Evolutionary conservation across 805 yeast species (phyloP).

Genomic region (Metschnikowia lochheadii): DNA sequence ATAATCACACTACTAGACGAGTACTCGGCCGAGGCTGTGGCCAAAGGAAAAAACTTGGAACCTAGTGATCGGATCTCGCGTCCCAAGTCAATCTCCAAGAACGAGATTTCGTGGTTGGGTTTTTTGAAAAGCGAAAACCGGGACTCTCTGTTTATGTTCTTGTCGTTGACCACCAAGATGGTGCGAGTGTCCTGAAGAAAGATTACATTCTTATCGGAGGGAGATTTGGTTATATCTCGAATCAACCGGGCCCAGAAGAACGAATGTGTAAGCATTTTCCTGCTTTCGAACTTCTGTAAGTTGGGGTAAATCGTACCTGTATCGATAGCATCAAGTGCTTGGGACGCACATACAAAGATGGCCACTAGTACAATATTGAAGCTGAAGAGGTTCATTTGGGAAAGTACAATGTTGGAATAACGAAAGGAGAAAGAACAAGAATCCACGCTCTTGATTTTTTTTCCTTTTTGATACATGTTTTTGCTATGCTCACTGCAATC

Average conservation of each 20-base stretch:
- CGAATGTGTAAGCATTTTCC: slow-evolving; percentile 9
- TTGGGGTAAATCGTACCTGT: slow-evolving; percentile 6
- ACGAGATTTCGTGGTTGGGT: background rate
- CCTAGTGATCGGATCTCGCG: slow-evolving; percentile 7
- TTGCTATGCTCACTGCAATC: background rate
- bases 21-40: slow-evolving; percentile 11
- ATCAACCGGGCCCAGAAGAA: slow-evolving; percentile 11
- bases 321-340: background rate
- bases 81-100: slow-evolving; percentile 15
- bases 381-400: background rate
- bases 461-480: background rate
- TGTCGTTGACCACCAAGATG: slow-evolving; percentile 7
- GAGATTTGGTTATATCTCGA: background rate
- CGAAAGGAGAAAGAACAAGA: background rate
- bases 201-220: slow-evolving; percentile 5
- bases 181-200: slow-evolving; percentile 11
- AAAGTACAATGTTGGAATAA: background rate
- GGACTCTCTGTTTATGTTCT: slow-evolving; percentile 3
- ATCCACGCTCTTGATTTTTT: too few species aligned
- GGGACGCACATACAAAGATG: background rate
- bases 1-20: slow-evolving; percentile 8
- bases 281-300: slow-evolving; percentile 6
- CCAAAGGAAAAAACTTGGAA: slow-evolving; percentile 11
- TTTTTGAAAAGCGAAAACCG: background rate
- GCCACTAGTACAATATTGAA: background rate